phyloP scores from a whole-genome alignment of 495 filamentous ascomycete species.

The Achaetomiella virescens region DNA sequence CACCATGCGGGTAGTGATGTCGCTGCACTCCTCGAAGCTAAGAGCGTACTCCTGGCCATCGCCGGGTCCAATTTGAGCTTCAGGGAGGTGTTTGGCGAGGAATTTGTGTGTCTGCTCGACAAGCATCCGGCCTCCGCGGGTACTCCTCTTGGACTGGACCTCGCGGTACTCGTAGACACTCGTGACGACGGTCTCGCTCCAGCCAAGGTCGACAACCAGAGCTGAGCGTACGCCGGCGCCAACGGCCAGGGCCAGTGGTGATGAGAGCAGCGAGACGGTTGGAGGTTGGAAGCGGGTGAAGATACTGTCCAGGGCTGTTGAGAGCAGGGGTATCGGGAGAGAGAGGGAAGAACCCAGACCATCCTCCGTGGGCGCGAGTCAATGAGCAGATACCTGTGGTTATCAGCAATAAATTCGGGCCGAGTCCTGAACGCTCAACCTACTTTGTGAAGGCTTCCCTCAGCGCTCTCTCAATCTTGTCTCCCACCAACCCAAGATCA shows the following conservation, averaged over 20 bases:
- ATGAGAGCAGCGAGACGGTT: slow-evolving; percentile 72
- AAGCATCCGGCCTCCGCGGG: slow-evolving; percentile 66
- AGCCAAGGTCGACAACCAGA: slow-evolving; percentile 82
- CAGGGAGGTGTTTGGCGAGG: slow-evolving; percentile 39
- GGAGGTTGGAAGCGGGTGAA: slow-evolving; percentile 77
- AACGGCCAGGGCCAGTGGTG: slow-evolving; percentile 62
- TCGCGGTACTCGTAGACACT: slow-evolving; percentile 86
- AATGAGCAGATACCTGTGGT: slow-evolving; percentile 60
- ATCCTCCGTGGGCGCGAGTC: slow-evolving; percentile 69
- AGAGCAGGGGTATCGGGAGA: slow-evolving; percentile 72
- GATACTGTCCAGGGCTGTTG: slow-evolving; percentile 62
- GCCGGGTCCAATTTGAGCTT: slow-evolving; percentile 10
- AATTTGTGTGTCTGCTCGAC: slow-evolving; percentile 62
- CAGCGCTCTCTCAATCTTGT: slow-evolving; percentile 80
- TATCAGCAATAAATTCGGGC: not conserved
- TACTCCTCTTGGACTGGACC: slow-evolving; percentile 56
- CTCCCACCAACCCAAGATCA: slow-evolving; percentile 73
- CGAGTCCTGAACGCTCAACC: not conserved
- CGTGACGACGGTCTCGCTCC: slow-evolving; percentile 78
- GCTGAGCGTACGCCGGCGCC: slow-evolving; percentile 76
- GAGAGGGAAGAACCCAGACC: slow-evolving; percentile 67
- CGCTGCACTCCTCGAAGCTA: slow-evolving; percentile 72
- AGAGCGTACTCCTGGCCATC: slow-evolving; percentile 25
- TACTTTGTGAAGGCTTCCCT: slow-evolving; percentile 79
- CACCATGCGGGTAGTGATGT: slow-evolving; percentile 61